Percentiles rank a stretch among this genome's conserved stretches.
Evolutionary conservation across 768 basidiomycete species (phyloP).

Genomic region (Sarcodon aspratus): DNA sequence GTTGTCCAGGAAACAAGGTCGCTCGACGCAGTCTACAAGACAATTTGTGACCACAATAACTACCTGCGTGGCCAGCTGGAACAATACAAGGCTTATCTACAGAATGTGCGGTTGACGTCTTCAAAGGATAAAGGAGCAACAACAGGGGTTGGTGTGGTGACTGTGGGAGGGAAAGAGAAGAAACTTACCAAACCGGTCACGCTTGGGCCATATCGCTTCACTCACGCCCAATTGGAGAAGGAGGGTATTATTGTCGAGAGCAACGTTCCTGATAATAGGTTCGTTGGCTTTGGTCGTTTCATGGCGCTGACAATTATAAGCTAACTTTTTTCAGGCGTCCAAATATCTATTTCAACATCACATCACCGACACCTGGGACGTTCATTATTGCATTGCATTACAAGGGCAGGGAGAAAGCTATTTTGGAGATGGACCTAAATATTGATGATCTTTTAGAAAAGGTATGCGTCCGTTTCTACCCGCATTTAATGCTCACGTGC

Average conservation of each 20-base stretch:
- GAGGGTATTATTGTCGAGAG: slow-evolving; percentile 99
- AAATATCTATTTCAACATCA: slow-evolving; percentile 98
- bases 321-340: slow-evolving; percentile 51
- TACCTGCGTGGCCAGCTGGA: slow-evolving; percentile 94
- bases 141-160: slow-evolving; percentile 87
- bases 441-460: slow-evolving; percentile 97
- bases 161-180: slow-evolving; percentile 96
- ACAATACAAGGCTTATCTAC: slow-evolving; percentile 98
- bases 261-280: slow-evolving; percentile 98
- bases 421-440: slow-evolving; percentile 98
- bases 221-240: slow-evolving; percentile 96
- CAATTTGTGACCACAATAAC: slow-evolving; percentile 98
- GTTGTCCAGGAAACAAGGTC: slow-evolving; percentile 86
- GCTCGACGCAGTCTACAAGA: slow-evolving; percentile 97
- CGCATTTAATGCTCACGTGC: background rate
- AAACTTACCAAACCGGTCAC: slow-evolving; percentile 78
- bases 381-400: slow-evolving; percentile 99
- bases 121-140: slow-evolving; percentile 82
- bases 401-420: slow-evolving; percentile 97
- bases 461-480: slow-evolving; percentile 31
- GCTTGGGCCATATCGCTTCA: slow-evolving; percentile 93
- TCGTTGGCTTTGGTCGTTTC: slow-evolving; percentile 15
- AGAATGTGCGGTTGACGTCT: slow-evolving; percentile 89
- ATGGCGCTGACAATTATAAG: slow-evolving; percentile 3
- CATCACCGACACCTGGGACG: slow-evolving; percentile 93